These are phyloP conservation scores for Leucaena leucocephala DNA, from an alignment of 306 rosid species.

Conservation along the genomic window DNA sequence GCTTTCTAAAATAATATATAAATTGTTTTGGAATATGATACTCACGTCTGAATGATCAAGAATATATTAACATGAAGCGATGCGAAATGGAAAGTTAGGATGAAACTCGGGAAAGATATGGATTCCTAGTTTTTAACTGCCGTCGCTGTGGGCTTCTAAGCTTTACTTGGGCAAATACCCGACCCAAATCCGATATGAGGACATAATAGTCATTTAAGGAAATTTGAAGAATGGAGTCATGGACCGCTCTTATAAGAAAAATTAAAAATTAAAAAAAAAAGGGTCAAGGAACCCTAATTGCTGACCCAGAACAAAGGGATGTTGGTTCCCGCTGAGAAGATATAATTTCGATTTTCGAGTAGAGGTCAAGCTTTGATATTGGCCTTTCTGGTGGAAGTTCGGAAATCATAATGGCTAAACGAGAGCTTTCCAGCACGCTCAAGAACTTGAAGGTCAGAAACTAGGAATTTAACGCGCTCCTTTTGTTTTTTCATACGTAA, in stretches of 20 bases:
- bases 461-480: not conserved
- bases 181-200: not conserved
- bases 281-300: constrained; percentile 23
- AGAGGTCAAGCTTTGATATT: constrained; percentile 6
- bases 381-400: not conserved
- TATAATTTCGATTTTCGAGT: not conserved
- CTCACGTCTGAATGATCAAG: constrained; percentile 2
- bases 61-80: not conserved
- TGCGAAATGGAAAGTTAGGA: not conserved
- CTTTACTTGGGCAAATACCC: not conserved
- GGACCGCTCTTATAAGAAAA: not conserved
- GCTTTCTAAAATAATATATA: no score
- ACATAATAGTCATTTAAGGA: not conserved
- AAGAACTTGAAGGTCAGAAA: constrained; percentile 62
- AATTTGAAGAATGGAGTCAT: not conserved
- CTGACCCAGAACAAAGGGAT: not conserved
- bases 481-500: not conserved
- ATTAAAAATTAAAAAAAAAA: not conserved
- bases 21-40: not conserved
- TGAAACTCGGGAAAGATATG: not conserved
- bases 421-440: constrained; percentile 66
- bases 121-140: not conserved
- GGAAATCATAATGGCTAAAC: constrained; percentile 52
- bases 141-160: not conserved
- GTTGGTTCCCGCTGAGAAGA: constrained; percentile 4